Base-by-base conservation (phyloP, 2,329 filamentous ascomycete species). In the Bimuria novae-zelandiae region DNA sequence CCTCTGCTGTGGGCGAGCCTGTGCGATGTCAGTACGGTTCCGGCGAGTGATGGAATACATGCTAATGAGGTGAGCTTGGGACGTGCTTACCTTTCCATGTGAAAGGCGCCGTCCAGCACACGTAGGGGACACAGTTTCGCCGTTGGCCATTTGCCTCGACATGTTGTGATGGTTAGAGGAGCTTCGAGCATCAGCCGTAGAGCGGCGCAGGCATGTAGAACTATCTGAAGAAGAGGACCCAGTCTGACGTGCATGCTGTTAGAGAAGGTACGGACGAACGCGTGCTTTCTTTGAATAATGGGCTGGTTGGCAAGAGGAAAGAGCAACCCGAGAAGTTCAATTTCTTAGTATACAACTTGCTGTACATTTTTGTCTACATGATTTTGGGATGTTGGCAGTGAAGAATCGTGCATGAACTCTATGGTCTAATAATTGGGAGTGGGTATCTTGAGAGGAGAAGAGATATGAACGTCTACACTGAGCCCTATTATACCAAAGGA, bases 381-480 rank as follows among this genome's bases (percentile, higher is more conserved):
- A 14, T 46, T 46, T 25, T 27, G 21, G 7, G 19, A 11, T 35
- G 21, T 11, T 23, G 16, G 42, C 45, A 21, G 40, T 29, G 41
- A 44, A 49, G 35, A 49, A 30, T n/a, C 25, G 33, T 48, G 23
- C 16, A 33, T 27, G 10, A 29, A 23, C 7, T 40, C 19, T 32
- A 36, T 39, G 23, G 17, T 40, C 21, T 40, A 40, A 33, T 29
- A 23, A 12, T 23, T 25, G 14, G 23, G 21, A 47, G 22, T 43
- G 67, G 68, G 69, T 70, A 72, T 71, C 68, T 60, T 66, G 68
- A 70, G 67, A 64, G 69, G 65, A 69, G 67, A 61, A 61, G 55
- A 25, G 49, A 43, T 41, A 33, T 33, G 33, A 27, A 25, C 16
- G 10, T 14, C 43, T 16, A 22, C 32, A n/a, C n/a, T n/a, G n/a